Conservation (phyloP, 2,329 filamentous ascomycete species). For the Colletotrichum liaoningense region DNA sequence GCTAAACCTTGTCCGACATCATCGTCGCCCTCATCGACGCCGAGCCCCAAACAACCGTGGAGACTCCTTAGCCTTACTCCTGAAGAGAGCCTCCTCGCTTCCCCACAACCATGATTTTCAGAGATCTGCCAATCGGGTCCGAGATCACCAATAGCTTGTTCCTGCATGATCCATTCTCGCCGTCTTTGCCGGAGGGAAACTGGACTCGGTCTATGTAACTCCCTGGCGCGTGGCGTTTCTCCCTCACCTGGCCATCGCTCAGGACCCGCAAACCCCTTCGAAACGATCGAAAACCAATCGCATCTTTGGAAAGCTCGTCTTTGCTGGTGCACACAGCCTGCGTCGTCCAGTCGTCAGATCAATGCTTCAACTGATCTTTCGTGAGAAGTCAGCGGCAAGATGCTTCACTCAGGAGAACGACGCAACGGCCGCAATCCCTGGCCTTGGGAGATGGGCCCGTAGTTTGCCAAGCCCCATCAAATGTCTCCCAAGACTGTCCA, state of each 20-base stretch:
- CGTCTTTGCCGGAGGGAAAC: slow-evolving; percentile 25
- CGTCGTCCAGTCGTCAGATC: slow-evolving; percentile 28
- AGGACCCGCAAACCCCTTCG: slow-evolving; percentile 27
- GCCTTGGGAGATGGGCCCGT: slow-evolving; percentile 9
- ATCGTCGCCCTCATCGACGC: slow-evolving; percentile 24
- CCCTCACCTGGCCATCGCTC: slow-evolving; percentile 4
- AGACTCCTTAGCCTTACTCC: slow-evolving; percentile 17
- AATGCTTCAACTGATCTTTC: slow-evolving; percentile 35
- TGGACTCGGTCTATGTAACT: background rate
- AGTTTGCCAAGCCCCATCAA: slow-evolving; percentile 32
- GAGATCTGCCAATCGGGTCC: slow-evolving; percentile 32
- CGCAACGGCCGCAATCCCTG: slow-evolving; percentile 12
- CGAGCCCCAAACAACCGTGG: slow-evolving; percentile 21
- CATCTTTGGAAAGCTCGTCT: slow-evolving; percentile 20
- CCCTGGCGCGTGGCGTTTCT: slow-evolving; percentile 13
- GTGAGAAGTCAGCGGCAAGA: slow-evolving; percentile 21
- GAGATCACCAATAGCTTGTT: slow-evolving; percentile 23
- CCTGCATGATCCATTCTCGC: slow-evolving; percentile 16
- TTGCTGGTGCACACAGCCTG: slow-evolving; percentile 2
- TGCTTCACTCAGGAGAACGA: slow-evolving; percentile 11
- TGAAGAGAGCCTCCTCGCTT: slow-evolving; percentile 20
- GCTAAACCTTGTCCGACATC: slow-evolving; percentile 25
- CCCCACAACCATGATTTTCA: slow-evolving; percentile 16
- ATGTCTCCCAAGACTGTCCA: slow-evolving; percentile 18
- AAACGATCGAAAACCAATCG: slow-evolving; percentile 31